Percentiles rank a stretch among this genome's conserved stretches.
These are phyloP conservation scores for Phaeosphaeriaceae sp. DNA, from an alignment of 2,329 filamentous ascomycete genomes.

Conservation along the genomic window DNA sequence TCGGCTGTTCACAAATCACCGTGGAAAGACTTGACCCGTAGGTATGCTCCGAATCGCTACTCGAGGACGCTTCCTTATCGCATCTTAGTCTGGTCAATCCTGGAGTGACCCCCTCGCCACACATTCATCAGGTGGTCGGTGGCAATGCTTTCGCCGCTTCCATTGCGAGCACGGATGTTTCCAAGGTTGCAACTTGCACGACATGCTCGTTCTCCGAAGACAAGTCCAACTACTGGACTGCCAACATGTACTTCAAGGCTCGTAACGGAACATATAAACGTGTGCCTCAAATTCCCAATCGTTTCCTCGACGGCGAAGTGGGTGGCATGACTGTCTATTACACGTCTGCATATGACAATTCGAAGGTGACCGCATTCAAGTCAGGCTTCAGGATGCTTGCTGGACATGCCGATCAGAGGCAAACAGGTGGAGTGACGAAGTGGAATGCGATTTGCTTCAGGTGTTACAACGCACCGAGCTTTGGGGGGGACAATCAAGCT, in stretches of 20 bases:
- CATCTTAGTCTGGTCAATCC: constrained; percentile 21
- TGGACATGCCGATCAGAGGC: constrained; percentile 31
- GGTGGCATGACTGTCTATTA: constrained; percentile 38
- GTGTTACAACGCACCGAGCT: constrained; percentile 55
- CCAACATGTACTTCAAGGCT: constrained; percentile 35
- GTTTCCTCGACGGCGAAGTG: constrained; percentile 29
- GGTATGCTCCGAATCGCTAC: neutral
- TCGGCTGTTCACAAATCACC: constrained; percentile 28
- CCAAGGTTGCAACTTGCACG: constrained; percentile 26
- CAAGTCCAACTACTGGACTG: constrained; percentile 35
- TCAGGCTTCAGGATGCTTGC: constrained; percentile 37
- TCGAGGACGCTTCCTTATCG: neutral
- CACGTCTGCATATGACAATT: constrained; percentile 40
- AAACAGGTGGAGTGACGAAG: constrained; percentile 15
- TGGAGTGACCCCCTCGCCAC: constrained; percentile 21
- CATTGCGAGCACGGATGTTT: constrained; percentile 30
- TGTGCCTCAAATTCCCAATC: constrained; percentile 37
- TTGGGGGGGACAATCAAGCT: constrained; percentile 50
- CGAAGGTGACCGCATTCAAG: constrained; percentile 43
- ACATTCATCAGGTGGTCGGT: constrained; percentile 37
- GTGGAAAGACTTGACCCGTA: constrained; percentile 28
- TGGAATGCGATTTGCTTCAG: neutral
- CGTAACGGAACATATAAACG: constrained; percentile 38
- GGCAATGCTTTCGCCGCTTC: constrained; percentile 37
- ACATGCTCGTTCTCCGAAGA: constrained; percentile 33